Percentiles rank a stretch among this genome's conserved stretches.
Evolutionary conservation across 225 moss, liverwort and hornwort species (phyloP).

Genomic region (Asterella californica): DNA sequence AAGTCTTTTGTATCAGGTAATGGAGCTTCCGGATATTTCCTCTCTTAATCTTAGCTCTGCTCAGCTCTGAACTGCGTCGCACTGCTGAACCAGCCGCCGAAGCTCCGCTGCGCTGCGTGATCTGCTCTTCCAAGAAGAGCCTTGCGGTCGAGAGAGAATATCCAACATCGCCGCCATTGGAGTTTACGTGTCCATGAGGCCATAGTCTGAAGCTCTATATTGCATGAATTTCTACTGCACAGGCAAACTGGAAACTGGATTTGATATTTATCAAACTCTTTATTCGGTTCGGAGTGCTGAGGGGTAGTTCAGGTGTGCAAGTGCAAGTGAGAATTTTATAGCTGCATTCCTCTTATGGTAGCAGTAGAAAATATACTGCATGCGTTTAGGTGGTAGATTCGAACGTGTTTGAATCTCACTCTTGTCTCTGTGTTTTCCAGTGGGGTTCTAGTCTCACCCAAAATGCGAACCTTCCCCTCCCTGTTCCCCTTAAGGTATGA

Average conservation of each 20-base stretch:
- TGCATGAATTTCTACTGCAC: not conserved
- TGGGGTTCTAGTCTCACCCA: constrained; percentile 89
- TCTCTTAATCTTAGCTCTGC: not conserved
- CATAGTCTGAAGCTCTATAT: not conserved
- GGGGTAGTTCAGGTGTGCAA: no score
- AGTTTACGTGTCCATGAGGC: not conserved
- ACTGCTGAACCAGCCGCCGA: not conserved
- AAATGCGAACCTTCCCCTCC: constrained; percentile 89
- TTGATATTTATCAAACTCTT: not conserved
- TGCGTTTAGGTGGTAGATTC: no score
- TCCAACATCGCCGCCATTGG: no score
- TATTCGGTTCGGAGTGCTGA: no score
- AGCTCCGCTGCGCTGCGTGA: not conserved
- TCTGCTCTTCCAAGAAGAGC: not conserved
- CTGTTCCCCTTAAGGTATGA: constrained; percentile 72
- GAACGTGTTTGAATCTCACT: not conserved
- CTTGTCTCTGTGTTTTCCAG: constrained; percentile 29
- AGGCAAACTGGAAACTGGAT: not conserved
- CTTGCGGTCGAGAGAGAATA: not conserved
- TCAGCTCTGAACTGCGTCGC: not conserved
- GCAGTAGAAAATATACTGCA: no score
- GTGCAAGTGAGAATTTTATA: no score
- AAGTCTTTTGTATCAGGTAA: constrained; percentile 75
- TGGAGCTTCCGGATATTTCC: not conserved
- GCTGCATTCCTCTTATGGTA: no score